Conservation (phyloP, 495 filamentous ascomycete genomes). For the Aspergillus ellipticus region DNA sequence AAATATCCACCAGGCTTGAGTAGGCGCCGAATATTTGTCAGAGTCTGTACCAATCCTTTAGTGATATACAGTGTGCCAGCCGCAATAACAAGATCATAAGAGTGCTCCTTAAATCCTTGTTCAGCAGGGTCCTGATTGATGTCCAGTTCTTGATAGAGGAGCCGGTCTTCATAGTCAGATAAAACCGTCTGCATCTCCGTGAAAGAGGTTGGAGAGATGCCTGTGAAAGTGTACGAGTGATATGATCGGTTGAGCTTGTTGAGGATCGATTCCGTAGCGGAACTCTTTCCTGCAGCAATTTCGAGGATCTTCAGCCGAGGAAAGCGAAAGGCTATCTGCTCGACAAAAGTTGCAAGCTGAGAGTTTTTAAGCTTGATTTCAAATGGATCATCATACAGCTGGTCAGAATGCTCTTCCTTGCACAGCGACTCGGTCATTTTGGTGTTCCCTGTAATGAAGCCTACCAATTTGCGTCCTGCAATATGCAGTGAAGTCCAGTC, state of each 20-base stretch:
- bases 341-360: background rate
- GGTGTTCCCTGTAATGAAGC: background rate
- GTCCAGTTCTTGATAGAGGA: conserved; percentile 34
- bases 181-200: conserved; percentile 20
- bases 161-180: conserved; percentile 2
- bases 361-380: background rate
- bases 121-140: conserved; percentile 2
- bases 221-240: conserved; percentile 41
- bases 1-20: conserved; percentile 22
- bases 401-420: background rate
- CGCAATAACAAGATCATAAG: conserved; percentile 21
- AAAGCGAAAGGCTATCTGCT: conserved; percentile 25
- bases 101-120: conserved; percentile 14
- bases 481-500: background rate
- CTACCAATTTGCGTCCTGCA: background rate
- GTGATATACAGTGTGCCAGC: conserved; percentile 19
- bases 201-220: conserved; percentile 41
- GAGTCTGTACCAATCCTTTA: conserved; percentile 6
- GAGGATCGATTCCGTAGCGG: conserved; percentile 32
- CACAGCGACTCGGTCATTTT: background rate
- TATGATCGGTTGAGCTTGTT: conserved; percentile 1
- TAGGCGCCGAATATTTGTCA: conserved; percentile 12
- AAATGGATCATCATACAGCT: background rate
- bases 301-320: conserved; percentile 20
- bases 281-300: conserved; percentile 33